These are phyloP conservation scores for Tetrapisispora taiwanensis DNA, from an alignment of 805 yeast genomes.

Conservation along the genomic window DNA sequence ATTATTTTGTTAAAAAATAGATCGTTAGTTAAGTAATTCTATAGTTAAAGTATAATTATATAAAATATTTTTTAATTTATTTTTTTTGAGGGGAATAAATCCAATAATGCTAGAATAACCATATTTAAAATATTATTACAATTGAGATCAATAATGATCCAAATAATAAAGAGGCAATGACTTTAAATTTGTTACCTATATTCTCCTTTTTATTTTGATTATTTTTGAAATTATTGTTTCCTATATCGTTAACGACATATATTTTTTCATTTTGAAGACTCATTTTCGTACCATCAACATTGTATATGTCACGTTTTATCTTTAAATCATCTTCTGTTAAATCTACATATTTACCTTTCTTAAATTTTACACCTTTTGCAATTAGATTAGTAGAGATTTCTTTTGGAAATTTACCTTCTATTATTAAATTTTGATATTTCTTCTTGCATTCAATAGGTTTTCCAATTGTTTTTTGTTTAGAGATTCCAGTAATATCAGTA, in stretches of 20 bases:
- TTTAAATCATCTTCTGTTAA: slow-evolving; percentile 35
- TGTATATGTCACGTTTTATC: slow-evolving; percentile 35
- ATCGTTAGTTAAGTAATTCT: too few species aligned
- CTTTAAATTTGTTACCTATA: neutral
- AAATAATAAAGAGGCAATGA: neutral
- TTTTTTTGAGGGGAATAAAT: too few species aligned
- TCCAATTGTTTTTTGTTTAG: neutral
- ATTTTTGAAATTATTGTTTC: neutral
- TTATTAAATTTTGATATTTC: slow-evolving; percentile 35
- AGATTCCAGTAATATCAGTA: neutral
- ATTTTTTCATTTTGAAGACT: slow-evolving; percentile 12
- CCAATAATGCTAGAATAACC: too few species aligned
- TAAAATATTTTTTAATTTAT: too few species aligned
- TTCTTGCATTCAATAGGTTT: slow-evolving; percentile 24
- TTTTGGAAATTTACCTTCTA: slow-evolving; percentile 30
- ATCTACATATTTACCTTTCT: slow-evolving; percentile 41
- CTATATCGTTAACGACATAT: slow-evolving; percentile 8
- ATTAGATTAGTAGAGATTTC: slow-evolving; percentile 39
- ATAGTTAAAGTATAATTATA: too few species aligned
- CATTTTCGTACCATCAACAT: slow-evolving; percentile 33
- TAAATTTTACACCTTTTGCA: slow-evolving; percentile 38
- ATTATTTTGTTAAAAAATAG: too few species aligned
- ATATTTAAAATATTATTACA: neutral
- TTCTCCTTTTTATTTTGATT: neutral
- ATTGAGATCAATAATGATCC: neutral